These are phyloP conservation scores for Mimosa bimucronata DNA, from an alignment of 306 rosid species.

Conservation along the genomic window DNA sequence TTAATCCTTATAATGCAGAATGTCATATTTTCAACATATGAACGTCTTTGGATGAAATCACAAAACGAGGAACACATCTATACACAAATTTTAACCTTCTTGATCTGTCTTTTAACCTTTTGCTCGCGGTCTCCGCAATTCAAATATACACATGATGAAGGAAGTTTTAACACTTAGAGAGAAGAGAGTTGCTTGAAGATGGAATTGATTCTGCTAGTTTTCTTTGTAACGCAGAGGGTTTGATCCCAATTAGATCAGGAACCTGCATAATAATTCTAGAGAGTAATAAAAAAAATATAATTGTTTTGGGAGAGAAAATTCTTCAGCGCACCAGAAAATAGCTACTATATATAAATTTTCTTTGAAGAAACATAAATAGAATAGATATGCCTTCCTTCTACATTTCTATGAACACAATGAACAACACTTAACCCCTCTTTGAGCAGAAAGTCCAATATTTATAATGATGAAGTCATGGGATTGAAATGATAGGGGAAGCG, in stretches of 20 bases:
- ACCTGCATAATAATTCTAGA: slow-evolving; percentile 24
- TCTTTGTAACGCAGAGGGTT: slow-evolving; percentile 38
- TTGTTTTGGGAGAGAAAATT: not conserved
- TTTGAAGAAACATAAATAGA: not conserved
- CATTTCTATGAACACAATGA: slow-evolving; percentile 39
- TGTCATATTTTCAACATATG: not conserved
- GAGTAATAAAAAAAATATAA: not conserved
- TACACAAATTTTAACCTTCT: not conserved
- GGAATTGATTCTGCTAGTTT: slow-evolving; percentile 40
- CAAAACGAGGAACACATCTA: not conserved
- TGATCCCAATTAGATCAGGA: slow-evolving; percentile 15
- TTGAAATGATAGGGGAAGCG: slow-evolving; percentile 52
- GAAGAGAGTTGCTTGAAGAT: slow-evolving; percentile 19
- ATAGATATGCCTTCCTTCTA: slow-evolving; percentile 34
- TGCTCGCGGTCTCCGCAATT: not conserved
- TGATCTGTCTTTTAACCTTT: not conserved
- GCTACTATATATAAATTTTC: not conserved
- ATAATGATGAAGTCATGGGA: not conserved
- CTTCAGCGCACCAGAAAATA: no score
- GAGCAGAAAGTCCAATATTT: slow-evolving; percentile 39
- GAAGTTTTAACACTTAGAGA: not conserved
- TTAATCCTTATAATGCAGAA: not conserved
- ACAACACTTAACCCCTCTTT: slow-evolving; percentile 44
- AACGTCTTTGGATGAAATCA: not conserved
- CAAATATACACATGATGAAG: not conserved